Base-by-base conservation (phyloP, 768 basidiomycete genomes). In the Panaeolus papilionaceus region DNA sequence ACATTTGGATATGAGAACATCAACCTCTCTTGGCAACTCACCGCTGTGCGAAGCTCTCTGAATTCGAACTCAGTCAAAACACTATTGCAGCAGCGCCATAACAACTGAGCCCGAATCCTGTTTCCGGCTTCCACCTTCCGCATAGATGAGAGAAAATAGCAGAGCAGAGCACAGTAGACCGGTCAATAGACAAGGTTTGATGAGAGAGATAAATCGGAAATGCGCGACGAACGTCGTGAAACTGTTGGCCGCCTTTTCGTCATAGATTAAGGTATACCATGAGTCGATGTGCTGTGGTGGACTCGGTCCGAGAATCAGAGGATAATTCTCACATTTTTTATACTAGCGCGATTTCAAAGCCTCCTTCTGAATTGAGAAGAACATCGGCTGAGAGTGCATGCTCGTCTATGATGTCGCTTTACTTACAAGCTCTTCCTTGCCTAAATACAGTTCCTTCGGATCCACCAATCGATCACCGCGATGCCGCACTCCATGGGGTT, bases 1-100 rank as follows among this genome's bases (percentile, higher is more conserved):
- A 28, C 54, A 58, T 23, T n/a, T 58, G 54, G 54, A 33, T 58
- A 58, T 58, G 54, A 58, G 54, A 58, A 58, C 54, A 58, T 58
- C 26, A 16, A 16, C 28, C 54, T 10, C 16, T 58, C 54, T 58
- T 58, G 54, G 54, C 54, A 33, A 58, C 20, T 33, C 11, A 33
- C 54, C 54, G 26, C 20, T 58, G 54, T 28, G 33, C 33, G 54
- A 58, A 58, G 54, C 14, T 33, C 28, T 14, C 9, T 33, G 54
- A 58, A 58, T 58, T 58, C 9, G 54, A 58, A 58, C 54, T 58
- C 54, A 58, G 54, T 7, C 54, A 58, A 28, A 33, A 7, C 33
- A 6, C 20, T 33, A 37, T 58, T 23, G 28, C 54, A 58, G 26
- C 28, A 12, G 12, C 26, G 16, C 14, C 28, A 28, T 58, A 10